Conservation (phyloP, 495 filamentous ascomycete species). For the Annulohypoxylon nitens region DNA sequence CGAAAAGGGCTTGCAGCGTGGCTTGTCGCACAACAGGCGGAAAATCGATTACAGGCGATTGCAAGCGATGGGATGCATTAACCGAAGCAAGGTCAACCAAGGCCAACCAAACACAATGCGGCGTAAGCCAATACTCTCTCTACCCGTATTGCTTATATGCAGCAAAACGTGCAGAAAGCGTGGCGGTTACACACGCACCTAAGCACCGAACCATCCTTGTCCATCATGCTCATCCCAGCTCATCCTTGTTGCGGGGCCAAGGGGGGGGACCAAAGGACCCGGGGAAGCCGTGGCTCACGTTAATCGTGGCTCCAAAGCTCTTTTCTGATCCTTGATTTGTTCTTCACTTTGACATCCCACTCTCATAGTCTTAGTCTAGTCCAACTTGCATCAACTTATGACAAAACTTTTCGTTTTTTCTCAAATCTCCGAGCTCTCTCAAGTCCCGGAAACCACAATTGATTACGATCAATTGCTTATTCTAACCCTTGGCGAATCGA, state of each 20-base stretch:
- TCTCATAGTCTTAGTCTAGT: slow-evolving; percentile 33
- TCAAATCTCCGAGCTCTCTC: slow-evolving; percentile 16
- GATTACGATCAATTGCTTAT: not conserved
- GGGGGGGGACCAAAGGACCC: slow-evolving; percentile 5
- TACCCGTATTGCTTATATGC: slow-evolving; percentile 21
- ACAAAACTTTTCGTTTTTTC: slow-evolving; percentile 36
- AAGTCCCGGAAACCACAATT: not conserved
- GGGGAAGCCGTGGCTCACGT: slow-evolving; percentile 31
- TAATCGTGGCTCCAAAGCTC: slow-evolving; percentile 7
- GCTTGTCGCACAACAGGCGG: slow-evolving; percentile 35
- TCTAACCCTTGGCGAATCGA: slow-evolving; percentile 23
- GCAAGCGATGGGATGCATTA: slow-evolving; percentile 1
- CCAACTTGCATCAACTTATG: slow-evolving; percentile 41
- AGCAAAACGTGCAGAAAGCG: slow-evolving; percentile 29
- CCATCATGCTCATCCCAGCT: not conserved
- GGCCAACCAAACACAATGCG: not conserved
- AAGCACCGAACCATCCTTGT: slow-evolving; percentile 1
- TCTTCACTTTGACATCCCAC: slow-evolving; percentile 41
- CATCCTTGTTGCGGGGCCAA: slow-evolving; percentile 34
- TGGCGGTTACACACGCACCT: slow-evolving; percentile 18
- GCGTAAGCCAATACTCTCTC: slow-evolving; percentile 10
- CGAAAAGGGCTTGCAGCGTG: slow-evolving; percentile 27
- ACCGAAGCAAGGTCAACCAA: not conserved
- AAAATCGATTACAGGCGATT: not conserved
- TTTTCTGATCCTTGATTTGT: slow-evolving; percentile 38